Percentiles rank a stretch among this genome's conserved stretches.
These are phyloP conservation scores for Aspergillus carbonarius DNA, from an alignment of 2,329 filamentous ascomycete genomes.

Conservation along the genomic window DNA sequence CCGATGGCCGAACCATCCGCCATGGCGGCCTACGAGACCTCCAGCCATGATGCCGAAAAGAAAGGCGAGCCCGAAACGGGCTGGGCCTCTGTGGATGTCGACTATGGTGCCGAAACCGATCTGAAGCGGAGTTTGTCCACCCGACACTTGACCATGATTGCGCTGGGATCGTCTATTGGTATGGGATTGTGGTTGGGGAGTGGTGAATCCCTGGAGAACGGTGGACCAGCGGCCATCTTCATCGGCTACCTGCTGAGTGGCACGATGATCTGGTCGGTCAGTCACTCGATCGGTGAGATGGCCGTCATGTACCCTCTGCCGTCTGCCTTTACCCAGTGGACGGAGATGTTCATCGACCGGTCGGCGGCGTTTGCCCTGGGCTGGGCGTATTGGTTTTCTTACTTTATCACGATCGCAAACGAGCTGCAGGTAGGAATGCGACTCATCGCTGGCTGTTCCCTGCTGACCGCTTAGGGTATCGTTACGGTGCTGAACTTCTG, in stretches of 20 bases:
- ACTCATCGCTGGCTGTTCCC: neutral
- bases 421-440: constrained; percentile 34
- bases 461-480: constrained; percentile 27
- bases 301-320: constrained; percentile 49
- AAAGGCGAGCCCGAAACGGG: neutral
- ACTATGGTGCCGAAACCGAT: constrained; percentile 30
- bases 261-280: constrained; percentile 46
- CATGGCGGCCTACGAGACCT: constrained; percentile 3
- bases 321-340: constrained; percentile 50
- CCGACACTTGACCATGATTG: constrained; percentile 43
- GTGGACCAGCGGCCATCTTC: constrained; percentile 48
- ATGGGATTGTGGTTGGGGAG: constrained; percentile 51
- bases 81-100: constrained; percentile 8
- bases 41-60: neutral
- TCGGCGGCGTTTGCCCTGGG: constrained; percentile 48
- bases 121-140: constrained; percentile 43
- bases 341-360: constrained; percentile 46
- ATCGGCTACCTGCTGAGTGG: constrained; percentile 46
- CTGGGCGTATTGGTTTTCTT: constrained; percentile 51
- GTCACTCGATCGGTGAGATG: constrained; percentile 50
- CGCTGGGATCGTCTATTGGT: constrained; percentile 45
- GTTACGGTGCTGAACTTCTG: constrained; percentile 47
- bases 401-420: constrained; percentile 48
- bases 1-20: neutral
- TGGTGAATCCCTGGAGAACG: constrained; percentile 42